Percentiles rank a stretch among this genome's conserved stretches.
These are phyloP conservation scores for Metschnikowia peoriensis DNA, from an alignment of 805 yeast genomes.

Conservation along the genomic window DNA sequence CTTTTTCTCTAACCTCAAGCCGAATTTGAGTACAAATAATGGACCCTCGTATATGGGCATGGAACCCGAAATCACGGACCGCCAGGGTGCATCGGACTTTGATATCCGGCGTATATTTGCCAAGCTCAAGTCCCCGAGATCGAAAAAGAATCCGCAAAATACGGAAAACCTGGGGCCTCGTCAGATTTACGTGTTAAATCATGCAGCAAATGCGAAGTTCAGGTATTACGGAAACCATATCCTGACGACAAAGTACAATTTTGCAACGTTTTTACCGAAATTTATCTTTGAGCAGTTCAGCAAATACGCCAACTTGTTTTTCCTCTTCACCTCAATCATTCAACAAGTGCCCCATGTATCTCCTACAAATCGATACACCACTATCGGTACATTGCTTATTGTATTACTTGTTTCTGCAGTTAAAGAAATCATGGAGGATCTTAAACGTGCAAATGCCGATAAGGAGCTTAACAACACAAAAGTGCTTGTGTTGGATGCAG, in stretches of 20 bases:
- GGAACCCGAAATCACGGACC: conserved; percentile 28
- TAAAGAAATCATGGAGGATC: conserved; percentile 87
- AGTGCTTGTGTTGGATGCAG: conserved; percentile 60
- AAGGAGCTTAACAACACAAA: conserved; percentile 80
- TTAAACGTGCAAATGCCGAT: conserved; percentile 85
- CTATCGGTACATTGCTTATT: conserved; percentile 83
- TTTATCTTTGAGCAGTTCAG: conserved; percentile 95
- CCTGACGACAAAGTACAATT: conserved; percentile 92
- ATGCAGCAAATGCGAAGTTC: conserved; percentile 48
- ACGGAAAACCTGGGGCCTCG: conserved; percentile 30
- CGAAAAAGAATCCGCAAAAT: conserved; percentile 3
- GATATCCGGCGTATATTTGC: conserved; percentile 34
- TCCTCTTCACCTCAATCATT: conserved; percentile 84
- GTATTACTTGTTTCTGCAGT: conserved; percentile 89
- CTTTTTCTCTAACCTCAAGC: conserved; percentile 21
- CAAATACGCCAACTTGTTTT: conserved; percentile 93
- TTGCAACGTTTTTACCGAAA: conserved; percentile 91
- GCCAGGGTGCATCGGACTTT: conserved; percentile 29
- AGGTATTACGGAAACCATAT: conserved; percentile 79
- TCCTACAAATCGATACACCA: conserved; percentile 94
- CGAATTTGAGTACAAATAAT: conserved; percentile 3
- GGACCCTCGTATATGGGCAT: conserved; percentile 19
- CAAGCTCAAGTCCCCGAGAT: conserved; percentile 22
- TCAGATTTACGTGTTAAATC: conserved; percentile 63
- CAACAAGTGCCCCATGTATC: conserved; percentile 97